Evolutionary conservation across 1,284 basidiomycete species (phyloP).

Genomic region (Ganoderma boninense): DNA sequence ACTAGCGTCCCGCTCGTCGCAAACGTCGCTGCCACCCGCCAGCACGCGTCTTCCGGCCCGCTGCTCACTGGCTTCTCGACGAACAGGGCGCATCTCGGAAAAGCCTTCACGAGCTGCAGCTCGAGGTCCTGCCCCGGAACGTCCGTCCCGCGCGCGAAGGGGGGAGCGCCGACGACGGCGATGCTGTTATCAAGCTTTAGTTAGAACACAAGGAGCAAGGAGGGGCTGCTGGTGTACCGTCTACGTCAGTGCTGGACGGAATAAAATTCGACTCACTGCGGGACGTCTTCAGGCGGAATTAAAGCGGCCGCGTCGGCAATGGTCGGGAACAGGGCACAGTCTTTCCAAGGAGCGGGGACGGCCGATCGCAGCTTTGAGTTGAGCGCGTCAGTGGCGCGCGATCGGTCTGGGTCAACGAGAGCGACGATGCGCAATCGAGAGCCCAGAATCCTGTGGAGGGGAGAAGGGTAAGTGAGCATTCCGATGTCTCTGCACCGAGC

Average conservation of each 20-base stretch:
- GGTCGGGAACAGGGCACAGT: constrained; percentile 28
- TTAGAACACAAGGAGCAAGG: neutral
- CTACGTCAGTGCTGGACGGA: too few relatives aligned
- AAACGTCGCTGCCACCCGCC: constrained; percentile 34
- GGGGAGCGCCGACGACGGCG: constrained; percentile 65
- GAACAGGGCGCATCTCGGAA: constrained; percentile 62
- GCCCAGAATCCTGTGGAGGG: constrained; percentile 28
- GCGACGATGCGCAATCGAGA: constrained; percentile 29
- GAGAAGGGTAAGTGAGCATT: neutral
- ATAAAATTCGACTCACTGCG: constrained; percentile 20
- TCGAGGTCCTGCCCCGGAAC: constrained; percentile 62
- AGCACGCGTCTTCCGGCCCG: constrained; percentile 33
- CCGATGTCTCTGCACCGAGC: neutral
- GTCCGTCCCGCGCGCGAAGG: constrained; percentile 60
- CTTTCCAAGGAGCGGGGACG: constrained; percentile 15
- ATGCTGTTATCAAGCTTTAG: constrained; percentile 42
- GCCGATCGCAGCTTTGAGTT: constrained; percentile 20
- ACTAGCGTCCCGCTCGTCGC: constrained; percentile 25
- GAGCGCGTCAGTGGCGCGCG: constrained; percentile 28
- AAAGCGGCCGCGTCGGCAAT: constrained; percentile 22
- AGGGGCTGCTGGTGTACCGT: neutral
- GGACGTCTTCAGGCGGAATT: constrained; percentile 13
- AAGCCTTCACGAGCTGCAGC: constrained; percentile 60
- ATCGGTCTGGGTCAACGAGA: constrained; percentile 31
- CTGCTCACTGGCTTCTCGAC: constrained; percentile 64